Conservation (phyloP, 768 basidiomycete genomes). For the Boletus rubropictus region DNA sequence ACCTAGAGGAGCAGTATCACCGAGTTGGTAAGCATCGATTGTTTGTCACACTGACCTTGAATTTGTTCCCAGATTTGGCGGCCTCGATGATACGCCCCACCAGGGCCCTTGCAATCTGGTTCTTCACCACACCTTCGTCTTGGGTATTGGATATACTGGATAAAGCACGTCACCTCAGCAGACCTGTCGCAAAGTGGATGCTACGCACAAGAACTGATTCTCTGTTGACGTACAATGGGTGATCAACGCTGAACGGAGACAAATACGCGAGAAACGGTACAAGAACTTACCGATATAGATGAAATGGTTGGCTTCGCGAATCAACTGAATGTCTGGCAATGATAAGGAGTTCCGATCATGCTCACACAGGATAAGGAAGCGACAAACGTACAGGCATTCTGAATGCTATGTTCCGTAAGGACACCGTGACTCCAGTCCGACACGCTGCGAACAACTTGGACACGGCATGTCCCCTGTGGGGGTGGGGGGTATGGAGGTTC, state of each 20-base stretch:
- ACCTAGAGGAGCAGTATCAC: slow-evolving; percentile 43
- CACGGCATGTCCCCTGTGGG: slow-evolving; percentile 51
- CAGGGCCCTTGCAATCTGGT: slow-evolving; percentile 78
- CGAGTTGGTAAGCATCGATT: not conserved
- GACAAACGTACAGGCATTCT: slow-evolving; percentile 74
- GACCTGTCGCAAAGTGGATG: not conserved
- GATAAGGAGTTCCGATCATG: not conserved
- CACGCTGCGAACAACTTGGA: slow-evolving; percentile 82
- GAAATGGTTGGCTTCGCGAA: slow-evolving; percentile 78
- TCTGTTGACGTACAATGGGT: slow-evolving; percentile 33
- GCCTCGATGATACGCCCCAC: slow-evolving; percentile 85
- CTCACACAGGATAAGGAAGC: slow-evolving; percentile 1
- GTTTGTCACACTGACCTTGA: slow-evolving; percentile 48
- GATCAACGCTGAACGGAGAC: not conserved
- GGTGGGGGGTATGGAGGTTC: slow-evolving; percentile 36
- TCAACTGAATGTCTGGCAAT: slow-evolving; percentile 63
- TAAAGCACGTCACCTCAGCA: slow-evolving; percentile 6
- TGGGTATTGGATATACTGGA: slow-evolving; percentile 72
- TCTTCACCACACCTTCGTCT: slow-evolving; percentile 62
- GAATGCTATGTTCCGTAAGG: slow-evolving; percentile 84
- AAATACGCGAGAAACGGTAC: not conserved
- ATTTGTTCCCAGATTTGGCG: slow-evolving; percentile 60
- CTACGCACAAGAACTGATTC: slow-evolving; percentile 82
- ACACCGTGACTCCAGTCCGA: slow-evolving; percentile 95
- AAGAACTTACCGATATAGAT: slow-evolving; percentile 81